phyloP scores from a whole-genome alignment of 495 filamentous ascomycete genomes.

The Aspergillus diversus region DNA sequence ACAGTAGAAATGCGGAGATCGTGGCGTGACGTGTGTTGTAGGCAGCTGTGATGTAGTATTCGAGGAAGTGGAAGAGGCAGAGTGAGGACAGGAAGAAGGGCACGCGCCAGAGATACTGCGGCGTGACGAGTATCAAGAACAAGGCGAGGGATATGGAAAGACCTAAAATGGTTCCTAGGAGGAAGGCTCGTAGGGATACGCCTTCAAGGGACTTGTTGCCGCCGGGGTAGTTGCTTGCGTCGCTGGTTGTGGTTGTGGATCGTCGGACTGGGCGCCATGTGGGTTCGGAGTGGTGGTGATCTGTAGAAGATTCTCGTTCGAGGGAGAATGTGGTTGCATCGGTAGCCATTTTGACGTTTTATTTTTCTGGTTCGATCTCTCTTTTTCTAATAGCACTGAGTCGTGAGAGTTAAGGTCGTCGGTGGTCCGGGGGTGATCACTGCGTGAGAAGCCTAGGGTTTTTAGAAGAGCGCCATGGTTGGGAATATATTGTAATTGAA shows the following conservation, averaged over 20 bases:
- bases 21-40: slow-evolving; percentile 78
- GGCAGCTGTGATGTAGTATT: slow-evolving; percentile 84
- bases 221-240: slow-evolving; percentile 50
- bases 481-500: no score
- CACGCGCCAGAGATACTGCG: slow-evolving; percentile 72
- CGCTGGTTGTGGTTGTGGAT: slow-evolving; percentile 20
- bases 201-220: slow-evolving; percentile 73
- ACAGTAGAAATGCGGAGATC: slow-evolving; percentile 77
- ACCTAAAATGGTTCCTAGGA: slow-evolving; percentile 56
- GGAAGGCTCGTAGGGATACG: slow-evolving; percentile 76
- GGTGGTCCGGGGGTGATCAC: background rate
- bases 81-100: slow-evolving; percentile 79
- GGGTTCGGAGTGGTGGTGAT: background rate
- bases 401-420: no score
- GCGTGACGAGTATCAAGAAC: slow-evolving; percentile 38
- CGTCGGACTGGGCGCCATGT: background rate
- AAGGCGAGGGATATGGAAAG: slow-evolving; percentile 45
- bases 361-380: no score
- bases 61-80: slow-evolving; percentile 90
- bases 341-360: no score
- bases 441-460: no score
- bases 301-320: background rate
- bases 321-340: no score
- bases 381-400: no score
- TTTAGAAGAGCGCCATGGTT: no score